These are phyloP conservation scores for Trametes elegans DNA, from an alignment of 768 basidiomycete genomes.

Conservation along the genomic window DNA sequence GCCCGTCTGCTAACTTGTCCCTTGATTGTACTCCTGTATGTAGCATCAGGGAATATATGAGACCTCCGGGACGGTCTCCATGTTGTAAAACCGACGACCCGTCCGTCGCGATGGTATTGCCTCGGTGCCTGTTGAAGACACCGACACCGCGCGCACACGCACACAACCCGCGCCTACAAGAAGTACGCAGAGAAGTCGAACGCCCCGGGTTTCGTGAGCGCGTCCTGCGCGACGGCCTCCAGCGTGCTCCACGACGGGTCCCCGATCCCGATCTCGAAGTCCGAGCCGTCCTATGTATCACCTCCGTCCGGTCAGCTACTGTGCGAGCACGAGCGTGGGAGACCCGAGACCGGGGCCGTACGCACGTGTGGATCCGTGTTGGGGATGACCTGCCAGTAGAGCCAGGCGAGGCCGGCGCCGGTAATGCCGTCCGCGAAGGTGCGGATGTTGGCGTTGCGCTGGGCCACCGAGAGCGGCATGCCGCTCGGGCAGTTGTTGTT, in stretches of 20 bases:
- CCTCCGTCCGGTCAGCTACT: no score
- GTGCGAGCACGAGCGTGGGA: no score
- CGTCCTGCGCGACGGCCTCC: slow-evolving; percentile 18
- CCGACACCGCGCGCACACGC: no score
- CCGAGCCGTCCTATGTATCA: slow-evolving; percentile 4
- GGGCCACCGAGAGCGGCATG: slow-evolving; percentile 24
- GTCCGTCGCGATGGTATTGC: background rate
- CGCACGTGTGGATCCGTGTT: slow-evolving; percentile 36
- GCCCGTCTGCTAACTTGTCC: background rate
- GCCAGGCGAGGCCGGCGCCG: slow-evolving; percentile 36
- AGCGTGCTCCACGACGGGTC: slow-evolving; percentile 24
- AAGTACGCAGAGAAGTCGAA: slow-evolving; percentile 27
- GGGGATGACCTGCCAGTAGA: slow-evolving; percentile 40
- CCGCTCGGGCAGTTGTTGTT: slow-evolving; percentile 31
- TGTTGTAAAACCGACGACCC: background rate
- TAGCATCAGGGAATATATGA: background rate
- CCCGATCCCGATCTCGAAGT: slow-evolving; percentile 27
- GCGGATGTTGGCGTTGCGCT: slow-evolving; percentile 35
- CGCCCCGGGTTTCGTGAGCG: slow-evolving; percentile 17
- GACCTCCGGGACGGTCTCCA: slow-evolving; percentile 1
- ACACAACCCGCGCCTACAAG: background rate
- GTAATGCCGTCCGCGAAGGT: slow-evolving; percentile 34
- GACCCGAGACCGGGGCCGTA: background rate
- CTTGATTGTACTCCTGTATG: no score
- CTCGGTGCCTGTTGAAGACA: no score